These are phyloP conservation scores for Lactifluus rugatus DNA, from an alignment of 768 basidiomycete species.

Conservation along the genomic window DNA sequence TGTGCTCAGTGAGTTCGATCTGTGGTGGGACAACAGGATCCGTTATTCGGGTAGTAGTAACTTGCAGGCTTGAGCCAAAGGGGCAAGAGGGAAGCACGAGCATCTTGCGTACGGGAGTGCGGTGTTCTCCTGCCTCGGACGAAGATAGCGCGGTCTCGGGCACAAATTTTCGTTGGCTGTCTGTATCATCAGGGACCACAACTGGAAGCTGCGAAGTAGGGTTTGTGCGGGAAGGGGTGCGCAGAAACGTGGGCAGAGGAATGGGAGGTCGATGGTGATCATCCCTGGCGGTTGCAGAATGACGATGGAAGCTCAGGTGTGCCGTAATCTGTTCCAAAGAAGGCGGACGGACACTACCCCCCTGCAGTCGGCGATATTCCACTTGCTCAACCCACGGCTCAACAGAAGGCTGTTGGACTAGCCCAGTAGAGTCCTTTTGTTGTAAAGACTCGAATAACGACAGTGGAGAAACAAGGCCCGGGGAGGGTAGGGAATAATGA, in stretches of 20 bases:
- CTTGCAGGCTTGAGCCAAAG: constrained; percentile 33
- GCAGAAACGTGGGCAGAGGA: constrained; percentile 31
- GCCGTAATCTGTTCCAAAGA: constrained; percentile 73
- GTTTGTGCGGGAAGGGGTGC: background rate
- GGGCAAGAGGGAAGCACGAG: constrained; percentile 27
- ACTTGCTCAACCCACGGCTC: constrained; percentile 59
- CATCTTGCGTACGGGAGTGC: constrained; percentile 24
- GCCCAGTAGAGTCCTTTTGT: constrained; percentile 14
- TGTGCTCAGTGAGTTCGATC: constrained; percentile 42
- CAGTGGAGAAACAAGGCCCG: constrained; percentile 54
- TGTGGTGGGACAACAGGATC: constrained; percentile 35
- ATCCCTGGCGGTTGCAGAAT: constrained; percentile 22
- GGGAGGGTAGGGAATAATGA: constrained; percentile 60
- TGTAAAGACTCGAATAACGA: constrained; percentile 44
- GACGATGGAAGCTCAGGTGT: constrained; percentile 38
- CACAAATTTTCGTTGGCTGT: background rate
- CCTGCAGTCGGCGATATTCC: constrained; percentile 37
- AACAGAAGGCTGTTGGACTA: constrained; percentile 15
- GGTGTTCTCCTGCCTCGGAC: constrained; percentile 15
- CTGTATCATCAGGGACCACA: background rate
- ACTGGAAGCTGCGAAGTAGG: background rate
- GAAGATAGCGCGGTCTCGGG: constrained; percentile 15
- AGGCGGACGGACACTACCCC: constrained; percentile 34
- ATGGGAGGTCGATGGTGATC: constrained; percentile 21
- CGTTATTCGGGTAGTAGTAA: constrained; percentile 42